Base-by-base conservation (phyloP, 805 yeast genomes). In the Starmerella gropengiesseri region DNA sequence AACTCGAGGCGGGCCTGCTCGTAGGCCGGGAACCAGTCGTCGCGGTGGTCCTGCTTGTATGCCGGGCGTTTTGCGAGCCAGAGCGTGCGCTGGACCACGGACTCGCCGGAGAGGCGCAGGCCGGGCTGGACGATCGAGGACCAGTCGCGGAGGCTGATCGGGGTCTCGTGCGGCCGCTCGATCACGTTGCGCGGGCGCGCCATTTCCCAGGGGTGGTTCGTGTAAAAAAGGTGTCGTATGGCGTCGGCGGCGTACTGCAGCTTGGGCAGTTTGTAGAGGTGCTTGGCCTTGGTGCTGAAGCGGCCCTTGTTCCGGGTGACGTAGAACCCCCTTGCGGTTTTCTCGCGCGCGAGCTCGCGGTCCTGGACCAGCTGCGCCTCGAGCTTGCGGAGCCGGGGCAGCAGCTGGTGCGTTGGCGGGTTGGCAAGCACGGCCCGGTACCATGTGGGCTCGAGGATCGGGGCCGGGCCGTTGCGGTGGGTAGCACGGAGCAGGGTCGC, bases 121-220 rank as follows among this genome's bases (percentile, higher is more conserved):
- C 70, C 65, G 25, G 77, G 59, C 61, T 91, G 97, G 52, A 72
- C 71, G 60, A 91, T 72, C 39, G 69, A 68, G 36, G 78, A 69
- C 97, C 98, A 91, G 60, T 91, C 85, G 6, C 45, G 37, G 11
- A 29, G n/a, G 22, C 9, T 7, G 28, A 19, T n/a, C 30, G 41
- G 31, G 7, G 12, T 21, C 22, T 37, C 19, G 14, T 17, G 7
- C 28, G 70, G 69, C 55, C 77, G 81, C 61, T 91, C 98, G 35
- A 86, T 70, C 51, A 91, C 64, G 22, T 75, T 70, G 59, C 82
- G 83, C 12, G 97, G 95, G 53, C 94, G 74, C 1, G 97, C 84
- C 41, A 87, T 67, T 63, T 91, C 98, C 98, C 98, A 91, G 6
- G 98, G 98, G 63, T 91, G 98, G 59, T 87, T 95, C 46, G 77